Evolutionary conservation across 257 asterid species (phyloP), one percentile per base, ranked within the genome.

Genomic region (Coffea eugenioides): DNA sequence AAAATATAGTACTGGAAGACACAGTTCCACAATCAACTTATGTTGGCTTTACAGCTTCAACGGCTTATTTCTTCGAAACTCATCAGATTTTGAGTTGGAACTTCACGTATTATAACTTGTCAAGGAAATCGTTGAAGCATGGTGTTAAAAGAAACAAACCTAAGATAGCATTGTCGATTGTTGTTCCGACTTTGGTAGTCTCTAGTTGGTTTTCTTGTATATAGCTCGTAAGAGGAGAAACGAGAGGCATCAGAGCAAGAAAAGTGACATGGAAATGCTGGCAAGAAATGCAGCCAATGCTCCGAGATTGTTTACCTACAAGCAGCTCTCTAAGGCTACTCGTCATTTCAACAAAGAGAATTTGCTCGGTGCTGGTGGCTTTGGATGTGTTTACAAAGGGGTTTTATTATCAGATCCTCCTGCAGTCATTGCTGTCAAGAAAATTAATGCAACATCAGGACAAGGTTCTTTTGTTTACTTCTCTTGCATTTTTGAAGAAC

Each of bases 351-450:
- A 88, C 81, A 89, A 90, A 69, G 90, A 88, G 23, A 89, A 89
- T 76, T 66, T 92, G 66, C 51, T 91, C 16, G 94, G 96, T 43
- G 83, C 84, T 77, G 94, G 96, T 46, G 96, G 94, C 14, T 92
- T 91, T 74, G 94, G 93, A 48, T 88, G 93, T 85, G 93, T 92
- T 80, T 92, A 88, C 78, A 88, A 71, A 84, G 94, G 94, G 6
- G 80, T 86, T 61, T 4, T 87, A 9, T 21, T 86, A 3, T 62
- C 86, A 4, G 82, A 88, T 77, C 73, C 77, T 75, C 78, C 85
- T 12, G 36, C 81, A 15, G 77, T 78, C 45, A 74, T 89, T 1
- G 95, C 97, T 73, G 97, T 89, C 81, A 92, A 92, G 81, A 88
- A 83, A 79, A 89, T 90, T 70, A 87, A 88, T 76, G 90, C 93